A percentile compares a stretch with the other conserved stretches of the same genome.
phyloP scores from a whole-genome alignment of 257 asterid genomes.

The Plantago elongata region DNA sequence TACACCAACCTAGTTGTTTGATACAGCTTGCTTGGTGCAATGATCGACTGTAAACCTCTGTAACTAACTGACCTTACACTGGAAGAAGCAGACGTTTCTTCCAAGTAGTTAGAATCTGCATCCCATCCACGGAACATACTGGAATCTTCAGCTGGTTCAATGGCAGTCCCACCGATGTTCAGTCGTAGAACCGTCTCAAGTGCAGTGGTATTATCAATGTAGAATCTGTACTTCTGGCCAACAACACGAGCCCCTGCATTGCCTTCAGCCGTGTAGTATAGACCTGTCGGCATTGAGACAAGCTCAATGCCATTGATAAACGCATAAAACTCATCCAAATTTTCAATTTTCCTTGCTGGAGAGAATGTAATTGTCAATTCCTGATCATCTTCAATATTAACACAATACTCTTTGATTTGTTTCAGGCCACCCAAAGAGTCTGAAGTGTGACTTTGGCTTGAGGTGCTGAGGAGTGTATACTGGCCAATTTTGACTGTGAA shows the following conservation, averaged over 20 bases:
- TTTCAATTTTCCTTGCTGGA: conserved; percentile 24
- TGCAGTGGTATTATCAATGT: conserved; percentile 56
- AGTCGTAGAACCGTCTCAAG: conserved; percentile 53
- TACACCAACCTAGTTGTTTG: conserved; percentile 39
- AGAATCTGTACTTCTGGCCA: conserved; percentile 42
- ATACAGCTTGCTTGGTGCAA: conserved; percentile 41
- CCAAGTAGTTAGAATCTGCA: conserved; percentile 38
- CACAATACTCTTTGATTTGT: conserved; percentile 36
- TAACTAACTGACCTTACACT: conserved; percentile 24
- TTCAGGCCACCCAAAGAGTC: conserved; percentile 17
- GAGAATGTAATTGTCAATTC: conserved; percentile 29
- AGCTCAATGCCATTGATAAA: conserved; percentile 43
- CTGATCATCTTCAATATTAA: conserved; percentile 23
- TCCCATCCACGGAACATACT: conserved; percentile 53
- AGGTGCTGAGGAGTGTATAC: conserved; percentile 39
- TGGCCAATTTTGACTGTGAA: conserved; percentile 40
- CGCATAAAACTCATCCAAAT: conserved; percentile 31
- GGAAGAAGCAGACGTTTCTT: conserved; percentile 26
- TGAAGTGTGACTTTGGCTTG: conserved; percentile 23
- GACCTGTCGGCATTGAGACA: conserved; percentile 48
- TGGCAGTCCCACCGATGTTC: conserved; percentile 50
- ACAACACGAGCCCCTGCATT: conserved; percentile 35
- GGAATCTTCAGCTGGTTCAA: conserved; percentile 51
- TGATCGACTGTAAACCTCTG: conserved; percentile 16
- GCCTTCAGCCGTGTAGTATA: conserved; percentile 41